Percentiles rank a stretch among this genome's conserved stretches.
phyloP scores from a whole-genome alignment of 176 grass and related monocot species.

The Phoenix roebelenii region DNA sequence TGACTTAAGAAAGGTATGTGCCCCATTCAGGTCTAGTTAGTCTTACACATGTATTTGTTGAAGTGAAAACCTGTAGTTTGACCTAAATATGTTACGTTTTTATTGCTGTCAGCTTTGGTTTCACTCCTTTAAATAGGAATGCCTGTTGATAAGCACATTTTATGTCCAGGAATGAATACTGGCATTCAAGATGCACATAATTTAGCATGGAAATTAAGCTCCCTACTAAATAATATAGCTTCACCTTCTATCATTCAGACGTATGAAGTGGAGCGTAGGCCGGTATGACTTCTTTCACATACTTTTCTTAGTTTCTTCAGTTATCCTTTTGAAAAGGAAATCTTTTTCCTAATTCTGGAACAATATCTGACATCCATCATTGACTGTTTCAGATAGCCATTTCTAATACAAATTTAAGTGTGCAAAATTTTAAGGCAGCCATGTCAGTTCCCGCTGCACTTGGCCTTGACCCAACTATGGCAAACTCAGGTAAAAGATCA shows the following conservation, averaged over 20 bases:
- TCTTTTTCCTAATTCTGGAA: conserved; percentile 4
- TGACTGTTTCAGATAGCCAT: conserved; percentile 70
- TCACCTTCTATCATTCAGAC: conserved; percentile 58
- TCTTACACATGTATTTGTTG: no score
- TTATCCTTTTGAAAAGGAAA: conserved; percentile 8
- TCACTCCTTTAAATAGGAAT: no score
- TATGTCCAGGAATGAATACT: conserved; percentile 90
- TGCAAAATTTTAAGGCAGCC: conserved; percentile 87
- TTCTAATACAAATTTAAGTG: conserved; percentile 77
- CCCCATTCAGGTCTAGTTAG: no score
- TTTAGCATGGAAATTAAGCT: conserved; percentile 85
- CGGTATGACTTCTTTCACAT: conserved; percentile 44
- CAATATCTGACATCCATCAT: conserved; percentile 9
- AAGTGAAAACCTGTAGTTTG: no score
- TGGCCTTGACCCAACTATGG: conserved; percentile 83
- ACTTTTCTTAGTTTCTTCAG: conserved; percentile 13
- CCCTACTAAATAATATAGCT: conserved; percentile 41
- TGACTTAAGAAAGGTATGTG: no score
- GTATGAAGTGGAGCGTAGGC: conserved; percentile 76
- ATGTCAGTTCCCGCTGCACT: conserved; percentile 85
- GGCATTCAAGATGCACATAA: conserved; percentile 94
- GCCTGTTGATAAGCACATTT: background rate
- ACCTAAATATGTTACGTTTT: no score
- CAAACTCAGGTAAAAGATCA: conserved; percentile 64
- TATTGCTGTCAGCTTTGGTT: no score